Conservation (phyloP, 805 yeast genomes). For the Metschnikowia continentalis region DNA sequence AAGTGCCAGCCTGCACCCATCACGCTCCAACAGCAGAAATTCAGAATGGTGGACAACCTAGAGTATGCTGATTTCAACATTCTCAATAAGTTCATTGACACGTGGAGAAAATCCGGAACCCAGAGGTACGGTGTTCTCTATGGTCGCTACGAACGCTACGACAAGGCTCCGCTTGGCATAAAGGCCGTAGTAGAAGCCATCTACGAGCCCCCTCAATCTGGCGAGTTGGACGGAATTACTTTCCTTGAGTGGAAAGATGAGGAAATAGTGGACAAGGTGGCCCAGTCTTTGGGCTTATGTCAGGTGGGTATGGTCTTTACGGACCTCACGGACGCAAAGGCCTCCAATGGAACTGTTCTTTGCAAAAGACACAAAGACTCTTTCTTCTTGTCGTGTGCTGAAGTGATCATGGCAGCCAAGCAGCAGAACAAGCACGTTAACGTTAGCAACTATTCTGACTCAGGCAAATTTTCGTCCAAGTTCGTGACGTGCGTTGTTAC, state of each 20-base stretch:
- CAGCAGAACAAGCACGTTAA: constrained; percentile 68
- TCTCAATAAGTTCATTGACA: constrained; percentile 78
- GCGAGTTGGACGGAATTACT: constrained; percentile 81
- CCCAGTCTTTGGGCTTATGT: constrained; percentile 54
- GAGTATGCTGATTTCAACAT: constrained; percentile 76
- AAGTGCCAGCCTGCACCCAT: constrained; percentile 96
- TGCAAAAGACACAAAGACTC: constrained; percentile 92
- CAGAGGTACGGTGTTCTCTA: constrained; percentile 85
- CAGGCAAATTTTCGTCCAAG: constrained; percentile 74
- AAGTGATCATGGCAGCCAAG: constrained; percentile 75
- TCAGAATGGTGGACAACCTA: constrained; percentile 96
- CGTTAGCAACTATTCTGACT: constrained; percentile 55
- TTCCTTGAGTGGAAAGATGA: constrained; percentile 55
- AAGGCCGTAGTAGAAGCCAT: constrained; percentile 93
- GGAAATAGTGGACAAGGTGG: constrained; percentile 48
- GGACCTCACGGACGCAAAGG: constrained; percentile 84
- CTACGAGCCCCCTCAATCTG: constrained; percentile 87
- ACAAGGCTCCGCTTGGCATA: constrained; percentile 84
- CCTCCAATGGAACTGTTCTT: constrained; percentile 81
- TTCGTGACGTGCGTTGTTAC: constrained; percentile 90
- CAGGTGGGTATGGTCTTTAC: constrained; percentile 86
- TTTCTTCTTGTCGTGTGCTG: constrained; percentile 85
- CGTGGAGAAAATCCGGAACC: constrained; percentile 85
- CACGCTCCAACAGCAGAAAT: constrained; percentile 82
- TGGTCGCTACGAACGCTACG: constrained; percentile 76